phyloP scores from a whole-genome alignment of 2,329 filamentous ascomycete genomes.

The Paraphoma sp. region DNA sequence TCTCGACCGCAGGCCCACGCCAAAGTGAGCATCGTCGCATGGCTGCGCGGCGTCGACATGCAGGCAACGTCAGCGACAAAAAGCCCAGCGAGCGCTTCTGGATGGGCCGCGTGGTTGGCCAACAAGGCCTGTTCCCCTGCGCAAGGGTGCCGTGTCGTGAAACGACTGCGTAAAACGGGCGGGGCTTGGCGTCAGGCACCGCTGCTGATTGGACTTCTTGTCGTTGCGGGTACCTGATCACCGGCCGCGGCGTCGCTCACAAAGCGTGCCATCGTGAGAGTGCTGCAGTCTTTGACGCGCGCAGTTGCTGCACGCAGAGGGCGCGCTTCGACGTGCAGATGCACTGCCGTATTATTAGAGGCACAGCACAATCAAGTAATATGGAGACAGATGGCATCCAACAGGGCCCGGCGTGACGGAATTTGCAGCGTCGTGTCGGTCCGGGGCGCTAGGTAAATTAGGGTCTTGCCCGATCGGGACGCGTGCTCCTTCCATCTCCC shows the following conservation, averaged over 20 bases:
- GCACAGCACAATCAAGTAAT: neutral
- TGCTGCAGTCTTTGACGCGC: neutral
- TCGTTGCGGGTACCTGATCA: neutral
- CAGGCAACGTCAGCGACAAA: slow-evolving; percentile 14
- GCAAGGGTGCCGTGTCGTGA: slow-evolving; percentile 3
- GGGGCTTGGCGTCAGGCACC: slow-evolving; percentile 2
- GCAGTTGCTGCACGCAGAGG: neutral
- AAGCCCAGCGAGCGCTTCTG: neutral
- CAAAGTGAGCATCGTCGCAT: neutral
- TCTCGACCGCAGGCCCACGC: slow-evolving; percentile 4
- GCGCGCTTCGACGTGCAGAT: neutral
- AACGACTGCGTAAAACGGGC: slow-evolving; percentile 7
- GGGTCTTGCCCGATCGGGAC: slow-evolving; percentile 1
- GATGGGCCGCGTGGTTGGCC: slow-evolving; percentile 4
- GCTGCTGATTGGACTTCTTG: neutral
- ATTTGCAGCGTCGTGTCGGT: neutral
- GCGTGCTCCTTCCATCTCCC: slow-evolving; percentile 2
- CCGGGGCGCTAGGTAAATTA: slow-evolving; percentile 2
- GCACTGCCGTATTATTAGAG: neutral
- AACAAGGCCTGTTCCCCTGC: slow-evolving; percentile 1
- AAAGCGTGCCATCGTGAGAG: neutral
- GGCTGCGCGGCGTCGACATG: neutral
- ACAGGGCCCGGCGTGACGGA: neutral
- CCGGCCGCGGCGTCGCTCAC: neutral
- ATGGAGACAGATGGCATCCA: neutral